Percentiles rank a stretch among this genome's conserved stretches.
Conservation (phyloP, 2,329 filamentous ascomycete species). For the Scytalidium sp. region DNA sequence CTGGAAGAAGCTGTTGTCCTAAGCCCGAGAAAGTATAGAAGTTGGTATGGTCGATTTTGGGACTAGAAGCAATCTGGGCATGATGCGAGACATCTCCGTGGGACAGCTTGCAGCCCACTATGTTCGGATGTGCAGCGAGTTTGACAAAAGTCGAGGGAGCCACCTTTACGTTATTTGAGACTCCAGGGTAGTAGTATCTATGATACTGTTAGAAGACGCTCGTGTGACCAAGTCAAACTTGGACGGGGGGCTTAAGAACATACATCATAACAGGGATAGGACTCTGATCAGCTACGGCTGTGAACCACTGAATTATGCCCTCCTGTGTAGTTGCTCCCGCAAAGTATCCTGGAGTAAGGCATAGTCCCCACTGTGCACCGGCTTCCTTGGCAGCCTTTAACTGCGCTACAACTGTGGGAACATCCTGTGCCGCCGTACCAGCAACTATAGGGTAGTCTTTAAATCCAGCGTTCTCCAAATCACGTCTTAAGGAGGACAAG, state of each 20-base stretch:
- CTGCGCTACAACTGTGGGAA: slow-evolving; percentile 54
- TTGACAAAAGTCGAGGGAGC: slow-evolving; percentile 52
- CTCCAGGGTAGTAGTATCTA: slow-evolving; percentile 57
- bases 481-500: slow-evolving; percentile 50
- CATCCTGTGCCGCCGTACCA: slow-evolving; percentile 53
- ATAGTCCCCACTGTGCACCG: slow-evolving; percentile 60
- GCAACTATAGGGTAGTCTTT: slow-evolving; percentile 58
- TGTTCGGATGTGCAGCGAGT: slow-evolving; percentile 61
- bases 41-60: slow-evolving; percentile 53
- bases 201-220: slow-evolving; percentile 2
- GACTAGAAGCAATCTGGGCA: slow-evolving; percentile 56
- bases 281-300: slow-evolving; percentile 55
- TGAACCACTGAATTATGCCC: slow-evolving; percentile 59
- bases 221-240: neutral
- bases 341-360: slow-evolving; percentile 65
- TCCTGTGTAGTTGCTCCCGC: slow-evolving; percentile 55
- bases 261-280: slow-evolving; percentile 59
- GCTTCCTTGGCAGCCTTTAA: slow-evolving; percentile 46
- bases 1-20: slow-evolving; percentile 62
- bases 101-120: slow-evolving; percentile 67
- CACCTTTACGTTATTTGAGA: slow-evolving; percentile 63
- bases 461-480: slow-evolving; percentile 52
- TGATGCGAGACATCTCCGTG: slow-evolving; percentile 66
- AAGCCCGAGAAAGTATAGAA: slow-evolving; percentile 64
- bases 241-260: slow-evolving; percentile 9